Evolutionary conservation across 2,329 filamentous ascomycete species (phyloP).

Genomic region (Ophiostoma angusticollis): DNA sequence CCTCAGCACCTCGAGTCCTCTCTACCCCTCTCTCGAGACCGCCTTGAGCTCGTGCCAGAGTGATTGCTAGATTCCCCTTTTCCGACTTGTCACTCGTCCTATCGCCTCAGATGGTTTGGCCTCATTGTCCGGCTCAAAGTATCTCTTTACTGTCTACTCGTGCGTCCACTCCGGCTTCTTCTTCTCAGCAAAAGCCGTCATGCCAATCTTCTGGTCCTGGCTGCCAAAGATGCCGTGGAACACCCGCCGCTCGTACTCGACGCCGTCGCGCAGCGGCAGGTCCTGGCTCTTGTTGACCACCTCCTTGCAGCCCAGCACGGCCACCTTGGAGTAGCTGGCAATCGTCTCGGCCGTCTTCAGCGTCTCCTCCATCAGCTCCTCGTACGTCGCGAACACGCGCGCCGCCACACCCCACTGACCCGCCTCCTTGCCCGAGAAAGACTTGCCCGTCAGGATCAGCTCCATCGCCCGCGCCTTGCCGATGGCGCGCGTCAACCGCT

Average conservation of each 20-base stretch:
- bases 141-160: conserved; percentile 35
- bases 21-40: too few relatives aligned
- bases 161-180: conserved; percentile 84
- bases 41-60: too few relatives aligned
- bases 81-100: too few relatives aligned
- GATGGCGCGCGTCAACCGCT: conserved; percentile 71
- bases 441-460: conserved; percentile 73
- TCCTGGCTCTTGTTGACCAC: conserved; percentile 99
- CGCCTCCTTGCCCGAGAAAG: conserved; percentile 72
- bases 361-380: conserved; percentile 70
- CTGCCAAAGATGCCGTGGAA: conserved; percentile 92
- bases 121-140: too few relatives aligned
- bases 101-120: too few relatives aligned
- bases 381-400: conserved; percentile 63
- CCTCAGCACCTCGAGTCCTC: too few relatives aligned
- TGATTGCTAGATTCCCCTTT: too few relatives aligned
- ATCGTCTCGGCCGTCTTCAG: conserved; percentile 80
- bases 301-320: conserved; percentile 83
- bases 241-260: conserved; percentile 86
- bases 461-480: conserved; percentile 87
- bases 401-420: conserved; percentile 85
- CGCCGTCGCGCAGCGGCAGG: conserved; percentile 69
- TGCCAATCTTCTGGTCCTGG: conserved; percentile 91
- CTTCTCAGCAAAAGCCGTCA: conserved; percentile 94
- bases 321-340: conserved; percentile 74